These are phyloP conservation scores for Nitzschia sp. DNA, from an alignment of 108 stramenopile genomes.

Conservation along the genomic window DNA sequence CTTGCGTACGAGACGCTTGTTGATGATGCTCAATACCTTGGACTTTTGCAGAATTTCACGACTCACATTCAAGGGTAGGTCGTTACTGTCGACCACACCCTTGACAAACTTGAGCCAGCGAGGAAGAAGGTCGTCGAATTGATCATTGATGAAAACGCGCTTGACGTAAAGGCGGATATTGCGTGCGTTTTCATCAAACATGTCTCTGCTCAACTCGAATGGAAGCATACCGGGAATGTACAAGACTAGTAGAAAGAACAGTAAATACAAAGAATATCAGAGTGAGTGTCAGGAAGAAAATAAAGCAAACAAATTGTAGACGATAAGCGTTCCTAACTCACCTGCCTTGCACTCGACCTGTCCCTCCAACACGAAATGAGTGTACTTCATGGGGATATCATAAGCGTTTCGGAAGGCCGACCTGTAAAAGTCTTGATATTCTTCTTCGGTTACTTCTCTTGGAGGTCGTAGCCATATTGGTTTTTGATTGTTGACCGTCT, in stretches of 20 bases:
- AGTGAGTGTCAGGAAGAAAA: too few relatives aligned
- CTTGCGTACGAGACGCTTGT: conserved; percentile 97
- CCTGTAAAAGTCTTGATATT: conserved; percentile 97
- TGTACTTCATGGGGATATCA: conserved; percentile 91
- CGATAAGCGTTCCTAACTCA: too few relatives aligned
- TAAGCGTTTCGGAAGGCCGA: conserved; percentile 85
- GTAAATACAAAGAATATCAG: too few relatives aligned
- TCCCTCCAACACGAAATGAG: conserved; percentile 96
- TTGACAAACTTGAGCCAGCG: conserved; percentile 97
- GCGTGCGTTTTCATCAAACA: conserved; percentile 95
- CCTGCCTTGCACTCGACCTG: conserved; percentile 97
- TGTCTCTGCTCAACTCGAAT: conserved; percentile 92
- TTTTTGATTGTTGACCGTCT: conserved; percentile 93
- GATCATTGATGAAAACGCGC: conserved; percentile 99
- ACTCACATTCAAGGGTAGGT: conserved; percentile 95
- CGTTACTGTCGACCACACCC: conserved; percentile 95
- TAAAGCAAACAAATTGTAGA: too few relatives aligned
- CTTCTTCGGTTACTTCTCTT: conserved; percentile 86
- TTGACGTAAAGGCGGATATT: conserved; percentile 97
- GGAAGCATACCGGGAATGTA: conserved; percentile 96
- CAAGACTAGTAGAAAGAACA: too few relatives aligned
- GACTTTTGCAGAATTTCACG: conserved; percentile 98
- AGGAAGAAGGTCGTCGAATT: conserved; percentile 97
- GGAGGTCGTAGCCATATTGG: conserved; percentile 97
- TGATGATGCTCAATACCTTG: conserved; percentile 95